Evolutionary conservation across 2,329 filamentous ascomycete species (phyloP).

Genomic region (Xylariales sp.): DNA sequence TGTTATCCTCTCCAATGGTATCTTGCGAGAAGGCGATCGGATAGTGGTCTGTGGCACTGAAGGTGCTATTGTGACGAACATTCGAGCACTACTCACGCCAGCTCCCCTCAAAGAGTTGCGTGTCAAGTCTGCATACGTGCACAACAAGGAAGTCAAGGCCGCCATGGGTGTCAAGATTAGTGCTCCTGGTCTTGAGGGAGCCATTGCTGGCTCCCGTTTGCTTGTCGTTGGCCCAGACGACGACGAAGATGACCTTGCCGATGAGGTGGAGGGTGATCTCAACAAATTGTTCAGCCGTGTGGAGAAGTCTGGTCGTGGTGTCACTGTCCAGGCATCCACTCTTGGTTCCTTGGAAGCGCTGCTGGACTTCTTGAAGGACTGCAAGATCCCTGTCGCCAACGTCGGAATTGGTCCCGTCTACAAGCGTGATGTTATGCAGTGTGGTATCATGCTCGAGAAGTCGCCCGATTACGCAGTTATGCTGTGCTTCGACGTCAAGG

Average conservation of each 20-base stretch:
- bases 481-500: slow-evolving; percentile 99
- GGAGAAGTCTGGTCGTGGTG: slow-evolving; percentile 87
- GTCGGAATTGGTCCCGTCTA: slow-evolving; percentile 96
- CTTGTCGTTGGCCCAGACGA: slow-evolving; percentile 93
- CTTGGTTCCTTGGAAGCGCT: slow-evolving; percentile 94
- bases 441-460: slow-evolving; percentile 95
- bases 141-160: slow-evolving; percentile 99
- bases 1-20: slow-evolving; percentile 93
- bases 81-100: slow-evolving; percentile 88
- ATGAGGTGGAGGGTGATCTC: slow-evolving; percentile 94
- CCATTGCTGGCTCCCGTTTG: slow-evolving; percentile 92
- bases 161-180: slow-evolving; percentile 98
- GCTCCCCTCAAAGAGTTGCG: slow-evolving; percentile 90
- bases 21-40: slow-evolving; percentile 87
- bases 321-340: slow-evolving; percentile 95
- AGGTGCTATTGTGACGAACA: slow-evolving; percentile 90
- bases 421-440: slow-evolving; percentile 95
- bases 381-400: slow-evolving; percentile 96
- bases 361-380: slow-evolving; percentile 90
- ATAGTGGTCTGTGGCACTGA: slow-evolving; percentile 97
- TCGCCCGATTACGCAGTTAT: slow-evolving; percentile 94
- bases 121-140: slow-evolving; percentile 92
- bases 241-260: slow-evolving; percentile 93
- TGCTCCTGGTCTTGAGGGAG: slow-evolving; percentile 89
- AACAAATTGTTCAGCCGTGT: slow-evolving; percentile 88